Conservation (phyloP, 2,329 filamentous ascomycete species). For the Aspergillus brunneoviolaceus region DNA sequence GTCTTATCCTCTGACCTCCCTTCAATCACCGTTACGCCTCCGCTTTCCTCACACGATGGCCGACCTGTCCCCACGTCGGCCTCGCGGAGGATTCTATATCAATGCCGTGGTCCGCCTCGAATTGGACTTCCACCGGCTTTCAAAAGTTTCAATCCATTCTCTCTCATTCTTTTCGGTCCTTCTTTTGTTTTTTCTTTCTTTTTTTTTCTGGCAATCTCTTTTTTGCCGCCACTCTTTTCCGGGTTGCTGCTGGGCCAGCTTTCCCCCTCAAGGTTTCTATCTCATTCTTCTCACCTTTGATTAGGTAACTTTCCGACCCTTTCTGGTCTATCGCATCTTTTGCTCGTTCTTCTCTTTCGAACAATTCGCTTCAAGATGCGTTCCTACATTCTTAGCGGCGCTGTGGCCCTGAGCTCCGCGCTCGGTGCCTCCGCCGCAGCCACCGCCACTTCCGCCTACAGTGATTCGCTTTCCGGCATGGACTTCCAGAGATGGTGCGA, state of each 20-base stretch:
- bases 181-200: slow-evolving; percentile 7
- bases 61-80: not conserved
- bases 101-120: slow-evolving; percentile 6
- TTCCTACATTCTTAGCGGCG: slow-evolving; percentile 11
- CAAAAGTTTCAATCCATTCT: slow-evolving; percentile 1
- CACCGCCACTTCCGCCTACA: slow-evolving; percentile 20
- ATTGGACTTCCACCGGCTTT: slow-evolving; percentile 1
- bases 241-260: slow-evolving; percentile 19
- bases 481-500: slow-evolving; percentile 23
- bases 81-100: slow-evolving; percentile 9
- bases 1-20: slow-evolving; percentile 8
- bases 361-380: slow-evolving; percentile 14
- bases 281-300: slow-evolving; percentile 13
- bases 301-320: not conserved
- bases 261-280: slow-evolving; percentile 4
- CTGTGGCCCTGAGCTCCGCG: slow-evolving; percentile 14
- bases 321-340: slow-evolving; percentile 2
- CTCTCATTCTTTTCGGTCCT: slow-evolving; percentile 8
- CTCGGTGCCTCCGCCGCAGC: slow-evolving; percentile 12
- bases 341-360: slow-evolving; percentile 7
- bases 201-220: not conserved
- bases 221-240: slow-evolving; percentile 15
- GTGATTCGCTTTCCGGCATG: slow-evolving; percentile 16
- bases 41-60: not conserved
- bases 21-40: slow-evolving; percentile 9